Evolutionary conservation across 768 basidiomycete species (phyloP).

Genomic region (Agrocybe pediades): DNA sequence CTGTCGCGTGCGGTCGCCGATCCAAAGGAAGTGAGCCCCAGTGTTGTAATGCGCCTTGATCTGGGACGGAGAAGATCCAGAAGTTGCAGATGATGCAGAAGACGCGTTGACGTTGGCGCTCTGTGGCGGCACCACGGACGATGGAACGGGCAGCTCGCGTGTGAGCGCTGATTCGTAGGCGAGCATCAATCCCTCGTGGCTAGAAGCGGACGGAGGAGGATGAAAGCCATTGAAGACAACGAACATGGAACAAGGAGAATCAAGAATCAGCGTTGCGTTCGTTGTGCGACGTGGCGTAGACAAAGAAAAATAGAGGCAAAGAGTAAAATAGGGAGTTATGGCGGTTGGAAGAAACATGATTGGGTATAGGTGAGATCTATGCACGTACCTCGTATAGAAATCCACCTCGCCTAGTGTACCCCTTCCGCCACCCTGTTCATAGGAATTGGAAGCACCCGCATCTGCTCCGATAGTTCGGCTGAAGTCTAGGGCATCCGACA

Average conservation of each 20-base stretch:
- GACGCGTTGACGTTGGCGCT: neutral
- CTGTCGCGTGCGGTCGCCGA: conserved; percentile 94
- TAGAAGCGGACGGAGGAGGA: conserved; percentile 25
- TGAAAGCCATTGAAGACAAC: neutral
- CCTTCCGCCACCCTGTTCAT: conserved; percentile 71
- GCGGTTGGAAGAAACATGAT: neutral
- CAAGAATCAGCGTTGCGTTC: neutral
- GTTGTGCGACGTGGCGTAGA: too few relatives aligned
- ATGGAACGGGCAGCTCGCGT: conserved; percentile 54
- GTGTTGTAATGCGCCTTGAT: conserved; percentile 76
- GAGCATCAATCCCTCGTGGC: conserved; percentile 93
- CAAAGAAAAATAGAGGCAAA: neutral
- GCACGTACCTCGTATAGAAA: conserved; percentile 81
- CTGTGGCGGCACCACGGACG: conserved; percentile 17
- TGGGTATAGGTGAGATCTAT: neutral
- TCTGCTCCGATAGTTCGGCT: conserved; percentile 84
- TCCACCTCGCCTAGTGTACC: conserved; percentile 86
- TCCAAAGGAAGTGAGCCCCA: conserved; percentile 95
- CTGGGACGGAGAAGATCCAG: conserved; percentile 4
- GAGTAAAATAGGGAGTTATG: neutral
- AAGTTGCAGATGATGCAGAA: conserved; percentile 1
- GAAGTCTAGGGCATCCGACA: conserved; percentile 93
- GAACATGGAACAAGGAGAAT: neutral
- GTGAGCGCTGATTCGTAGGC: conserved; percentile 93
- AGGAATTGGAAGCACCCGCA: conserved; percentile 44